Evolutionary conservation across 1,139 yeast genomes (phyloP).

Genomic region (Hyphopichia pseudoburtonii): DNA sequence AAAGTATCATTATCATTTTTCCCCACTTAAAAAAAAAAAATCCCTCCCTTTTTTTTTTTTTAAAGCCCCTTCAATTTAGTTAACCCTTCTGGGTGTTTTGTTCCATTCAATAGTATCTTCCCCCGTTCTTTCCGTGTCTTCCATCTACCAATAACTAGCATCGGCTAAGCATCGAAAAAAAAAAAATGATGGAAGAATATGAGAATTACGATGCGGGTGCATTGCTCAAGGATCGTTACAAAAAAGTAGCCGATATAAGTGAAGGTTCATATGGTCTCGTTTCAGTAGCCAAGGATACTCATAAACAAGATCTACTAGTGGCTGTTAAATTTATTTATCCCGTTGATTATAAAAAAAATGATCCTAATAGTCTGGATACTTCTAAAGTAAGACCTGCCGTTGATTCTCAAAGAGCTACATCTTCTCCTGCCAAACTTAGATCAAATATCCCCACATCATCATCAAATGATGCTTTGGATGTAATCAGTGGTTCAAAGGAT

Average conservation of each 20-base stretch:
- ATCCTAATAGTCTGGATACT: slow-evolving; percentile 7
- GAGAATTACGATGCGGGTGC: slow-evolving; percentile 61
- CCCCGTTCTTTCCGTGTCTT: no score
- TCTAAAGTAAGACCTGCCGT: slow-evolving; percentile 7
- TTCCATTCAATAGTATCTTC: background rate
- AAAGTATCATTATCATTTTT: no score
- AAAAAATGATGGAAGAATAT: slow-evolving; percentile 41
- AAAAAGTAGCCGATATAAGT: slow-evolving; percentile 73
- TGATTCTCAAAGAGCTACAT: slow-evolving; percentile 23
- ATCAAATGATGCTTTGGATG: slow-evolving; percentile 12
- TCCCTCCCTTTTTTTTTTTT: background rate
- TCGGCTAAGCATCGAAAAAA: background rate
- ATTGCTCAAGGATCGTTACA: slow-evolving; percentile 62
- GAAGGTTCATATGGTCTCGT: slow-evolving; percentile 95
- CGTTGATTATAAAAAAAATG: slow-evolving; percentile 35
- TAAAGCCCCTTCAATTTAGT: no score
- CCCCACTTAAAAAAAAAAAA: no score
- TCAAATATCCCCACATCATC: slow-evolving; percentile 20
- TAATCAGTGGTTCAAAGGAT: background rate
- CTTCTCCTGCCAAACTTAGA: slow-evolving; percentile 39
- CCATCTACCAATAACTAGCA: no score
- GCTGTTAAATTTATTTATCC: slow-evolving; percentile 83
- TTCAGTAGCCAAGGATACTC: slow-evolving; percentile 75
- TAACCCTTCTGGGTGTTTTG: background rate
- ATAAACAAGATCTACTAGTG: slow-evolving; percentile 52